Evolutionary conservation across 306 rosid genomes (phyloP).

Genomic region (Citrullus colocynthis): DNA sequence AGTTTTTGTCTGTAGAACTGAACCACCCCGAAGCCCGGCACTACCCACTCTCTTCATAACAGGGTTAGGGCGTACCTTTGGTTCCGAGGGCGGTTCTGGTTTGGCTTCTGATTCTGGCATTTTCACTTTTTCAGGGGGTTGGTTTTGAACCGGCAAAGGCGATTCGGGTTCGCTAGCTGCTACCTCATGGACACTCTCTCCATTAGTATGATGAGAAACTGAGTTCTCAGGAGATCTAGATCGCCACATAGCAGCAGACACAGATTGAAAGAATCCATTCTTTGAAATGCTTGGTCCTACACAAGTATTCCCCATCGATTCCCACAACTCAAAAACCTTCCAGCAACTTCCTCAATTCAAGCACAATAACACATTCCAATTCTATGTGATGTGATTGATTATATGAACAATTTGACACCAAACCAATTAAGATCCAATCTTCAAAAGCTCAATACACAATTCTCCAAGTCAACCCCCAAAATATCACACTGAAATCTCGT

Average conservation of each 20-base stretch:
- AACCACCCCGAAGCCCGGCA: constrained; percentile 77
- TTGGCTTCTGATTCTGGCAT: constrained; percentile 46
- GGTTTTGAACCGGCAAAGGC: constrained; percentile 60
- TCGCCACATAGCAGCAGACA: constrained; percentile 92
- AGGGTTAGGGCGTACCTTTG: constrained; percentile 28
- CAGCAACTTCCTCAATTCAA: constrained; percentile 15
- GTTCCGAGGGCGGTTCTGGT: constrained; percentile 20
- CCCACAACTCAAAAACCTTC: constrained; percentile 17
- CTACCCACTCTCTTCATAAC: constrained; percentile 75
- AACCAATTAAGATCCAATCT: constrained; percentile 31
- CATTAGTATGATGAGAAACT: constrained; percentile 36
- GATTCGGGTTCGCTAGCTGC: constrained; percentile 37
- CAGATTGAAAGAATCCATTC: constrained; percentile 76
- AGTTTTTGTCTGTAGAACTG: constrained; percentile 58
- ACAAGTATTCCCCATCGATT: constrained; percentile 80
- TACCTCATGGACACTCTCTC: constrained; percentile 31
- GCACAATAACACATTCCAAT: constrained; percentile 29
- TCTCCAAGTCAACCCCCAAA: constrained; percentile 45
- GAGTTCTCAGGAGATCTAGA: constrained; percentile 46
- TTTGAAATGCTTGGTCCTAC: constrained; percentile 83
- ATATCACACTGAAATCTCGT: neutral
- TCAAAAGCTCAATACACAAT: constrained; percentile 10
- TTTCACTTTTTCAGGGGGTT: constrained; percentile 79
- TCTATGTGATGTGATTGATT: constrained; percentile 9
- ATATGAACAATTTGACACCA: constrained; percentile 6